Percentiles rank a stretch among this genome's conserved stretches.
Conservation (phyloP, 768 basidiomycete species). For the Lyophyllum decastes region DNA sequence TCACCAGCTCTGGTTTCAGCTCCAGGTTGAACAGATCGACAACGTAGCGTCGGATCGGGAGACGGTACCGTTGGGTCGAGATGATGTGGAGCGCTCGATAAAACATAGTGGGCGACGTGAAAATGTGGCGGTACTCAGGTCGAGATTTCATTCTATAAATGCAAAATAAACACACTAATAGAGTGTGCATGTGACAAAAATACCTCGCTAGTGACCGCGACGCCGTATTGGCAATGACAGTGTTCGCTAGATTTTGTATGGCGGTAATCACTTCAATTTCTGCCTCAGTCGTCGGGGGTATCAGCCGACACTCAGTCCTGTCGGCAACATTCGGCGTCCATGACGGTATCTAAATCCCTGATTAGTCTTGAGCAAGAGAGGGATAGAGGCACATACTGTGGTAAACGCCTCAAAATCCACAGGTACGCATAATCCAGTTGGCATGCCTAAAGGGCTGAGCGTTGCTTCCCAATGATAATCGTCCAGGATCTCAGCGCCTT, state of each 20-base stretch:
- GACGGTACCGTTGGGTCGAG: conserved; percentile 86
- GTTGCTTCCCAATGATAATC: conserved; percentile 95
- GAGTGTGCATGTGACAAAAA: conserved; percentile 5
- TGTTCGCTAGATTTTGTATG: conserved; percentile 92
- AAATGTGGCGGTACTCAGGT: conserved; percentile 72
- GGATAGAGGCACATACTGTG: conserved; percentile 51
- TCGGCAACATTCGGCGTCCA: conserved; percentile 53
- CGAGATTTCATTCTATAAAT: conserved; percentile 70
- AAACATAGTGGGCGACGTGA: conserved; percentile 76
- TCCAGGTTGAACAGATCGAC: conserved; percentile 90
- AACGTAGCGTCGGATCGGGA: conserved; percentile 91
- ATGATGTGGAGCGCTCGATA: conserved; percentile 87
- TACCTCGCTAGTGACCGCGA: conserved; percentile 88
- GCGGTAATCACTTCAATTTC: conserved; percentile 87
- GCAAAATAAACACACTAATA: conserved; percentile 2
- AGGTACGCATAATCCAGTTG: conserved; percentile 92
- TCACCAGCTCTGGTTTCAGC: conserved; percentile 63
- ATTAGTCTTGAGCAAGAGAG: neutral
- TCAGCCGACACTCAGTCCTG: conserved; percentile 47
- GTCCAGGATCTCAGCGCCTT: conserved; percentile 91
- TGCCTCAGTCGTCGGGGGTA: conserved; percentile 63
- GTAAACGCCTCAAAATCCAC: conserved; percentile 80
- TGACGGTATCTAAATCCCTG: conserved; percentile 59
- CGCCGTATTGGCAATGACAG: conserved; percentile 93
- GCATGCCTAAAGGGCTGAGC: conserved; percentile 77